These are phyloP conservation scores for Pisolithus albus DNA, from an alignment of 768 basidiomycete species.

Conservation along the genomic window DNA sequence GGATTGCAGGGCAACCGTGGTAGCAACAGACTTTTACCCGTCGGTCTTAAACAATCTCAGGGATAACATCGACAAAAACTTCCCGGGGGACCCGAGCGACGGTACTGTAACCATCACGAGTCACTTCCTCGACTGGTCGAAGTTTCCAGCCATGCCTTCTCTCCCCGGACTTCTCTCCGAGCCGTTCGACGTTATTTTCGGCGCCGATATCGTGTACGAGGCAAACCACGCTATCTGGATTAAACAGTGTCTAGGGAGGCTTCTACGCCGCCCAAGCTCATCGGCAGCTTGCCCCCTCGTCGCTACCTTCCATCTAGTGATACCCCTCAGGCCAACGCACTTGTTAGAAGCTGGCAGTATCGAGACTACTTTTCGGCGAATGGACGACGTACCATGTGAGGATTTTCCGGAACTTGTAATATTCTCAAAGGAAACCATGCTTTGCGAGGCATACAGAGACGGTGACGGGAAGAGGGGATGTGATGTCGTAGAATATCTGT, in stretches of 20 bases:
- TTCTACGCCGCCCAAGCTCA: conserved; percentile 26
- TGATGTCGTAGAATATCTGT: conserved; percentile 59
- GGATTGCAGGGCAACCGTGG: conserved; percentile 19
- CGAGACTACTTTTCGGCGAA: conserved; percentile 44
- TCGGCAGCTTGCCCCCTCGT: background rate
- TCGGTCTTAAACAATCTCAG: conserved; percentile 41
- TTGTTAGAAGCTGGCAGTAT: conserved; percentile 50
- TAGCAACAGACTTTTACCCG: conserved; percentile 46
- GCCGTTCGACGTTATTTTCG: conserved; percentile 37
- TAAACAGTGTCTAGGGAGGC: conserved; percentile 32
- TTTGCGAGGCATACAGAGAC: conserved; percentile 40
- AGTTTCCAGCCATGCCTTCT: no score
- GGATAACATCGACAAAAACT: conserved; percentile 37
- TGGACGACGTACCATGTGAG: background rate
- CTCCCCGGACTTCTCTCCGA: no score
- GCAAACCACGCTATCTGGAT: conserved; percentile 42
- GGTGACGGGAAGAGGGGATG: conserved; percentile 21
- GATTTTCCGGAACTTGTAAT: conserved; percentile 37
- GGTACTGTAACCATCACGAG: background rate
- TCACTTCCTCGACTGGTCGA: no score
- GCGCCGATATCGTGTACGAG: conserved; percentile 53
- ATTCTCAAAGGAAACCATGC: conserved; percentile 45
- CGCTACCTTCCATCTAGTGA: conserved; percentile 58
- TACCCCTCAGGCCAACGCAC: conserved; percentile 69
- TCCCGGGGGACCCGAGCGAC: conserved; percentile 7